Base-by-base conservation (phyloP, 768 basidiomycete genomes). In the Amylocystis lapponica region DNA sequence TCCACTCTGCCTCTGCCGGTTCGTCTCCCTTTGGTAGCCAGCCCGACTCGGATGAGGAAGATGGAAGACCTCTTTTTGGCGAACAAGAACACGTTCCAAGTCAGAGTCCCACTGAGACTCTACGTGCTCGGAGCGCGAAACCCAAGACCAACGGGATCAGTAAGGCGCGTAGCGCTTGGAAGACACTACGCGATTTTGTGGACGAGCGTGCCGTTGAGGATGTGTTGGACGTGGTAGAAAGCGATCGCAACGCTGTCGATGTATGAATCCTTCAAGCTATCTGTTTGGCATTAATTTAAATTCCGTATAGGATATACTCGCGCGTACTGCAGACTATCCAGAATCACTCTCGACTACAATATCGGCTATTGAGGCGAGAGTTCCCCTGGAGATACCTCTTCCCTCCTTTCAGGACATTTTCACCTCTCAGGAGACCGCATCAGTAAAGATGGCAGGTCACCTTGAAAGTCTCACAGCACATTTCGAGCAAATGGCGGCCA, bases 21-120 rank as follows among this genome's bases (percentile, higher is more conserved):
- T 81, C 82, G 0, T 88, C 87, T 2, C 66, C 88, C n/a, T 91
- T 91, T 51, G 84, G 87, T 8, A 81, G 82, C 48, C 88, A 88
- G 49, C 71, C 76, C 46, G 51, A 48, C 8, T 78, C 77, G 0
- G 75, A 79, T 35, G 49, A 49, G 43, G 62, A 58, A 27, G 56
- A 52, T 27, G 57, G 51, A 17, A 27, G 45, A 19, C 54, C 47
- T 42, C 46, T 50, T 3, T 49, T 50, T 27, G 50, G 50, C 3
- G 41, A 48, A 14, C 50, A 48, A 14, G 49, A 29, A 20, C n/a
- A n/a, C n/a, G 19, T 40, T 3, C 50, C 56, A 5, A 51, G 63
- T 14, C 60, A 60, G n/a, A 74, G 66, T 52, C 68, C 72, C 37
- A 62, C 72, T 7, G 66, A 69, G 47, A 71, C 76, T 29, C 43